These are phyloP conservation scores for Pyrus bretschneideri DNA, from an alignment of 306 rosid species.

Conservation along the genomic window DNA sequence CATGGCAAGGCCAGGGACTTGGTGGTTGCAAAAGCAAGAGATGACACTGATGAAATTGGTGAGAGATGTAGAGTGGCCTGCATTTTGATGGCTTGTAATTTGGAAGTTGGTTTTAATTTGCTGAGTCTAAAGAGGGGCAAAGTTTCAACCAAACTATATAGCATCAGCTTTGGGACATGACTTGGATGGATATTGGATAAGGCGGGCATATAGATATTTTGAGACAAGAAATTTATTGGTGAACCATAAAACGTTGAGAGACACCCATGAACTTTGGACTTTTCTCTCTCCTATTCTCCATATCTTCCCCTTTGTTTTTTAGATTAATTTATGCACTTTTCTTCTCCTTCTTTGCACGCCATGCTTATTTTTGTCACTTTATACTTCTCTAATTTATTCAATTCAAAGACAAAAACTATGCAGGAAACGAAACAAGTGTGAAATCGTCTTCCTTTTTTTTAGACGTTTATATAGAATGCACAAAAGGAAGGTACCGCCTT, in stretches of 20 bases:
- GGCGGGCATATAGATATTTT: conserved; percentile 13
- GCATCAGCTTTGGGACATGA: neutral
- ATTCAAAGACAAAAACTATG: no score
- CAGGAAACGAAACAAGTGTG: no score
- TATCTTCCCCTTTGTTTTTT: no score
- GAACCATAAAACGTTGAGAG: neutral
- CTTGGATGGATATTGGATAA: conserved; percentile 19
- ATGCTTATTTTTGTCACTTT: no score
- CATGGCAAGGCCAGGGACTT: conserved; percentile 20
- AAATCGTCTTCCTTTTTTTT: no score
- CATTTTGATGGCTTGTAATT: conserved; percentile 13
- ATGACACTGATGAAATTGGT: neutral
- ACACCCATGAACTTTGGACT: neutral
- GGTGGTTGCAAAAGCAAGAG: conserved; percentile 1
- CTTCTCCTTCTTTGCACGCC: no score
- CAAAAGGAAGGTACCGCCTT: no score
- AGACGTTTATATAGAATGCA: no score
- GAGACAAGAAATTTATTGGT: conserved; percentile 1
- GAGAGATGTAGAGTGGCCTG: conserved; percentile 24
- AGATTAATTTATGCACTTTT: no score
- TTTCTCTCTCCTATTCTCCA: neutral
- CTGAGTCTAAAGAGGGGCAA: neutral
- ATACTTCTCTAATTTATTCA: no score
- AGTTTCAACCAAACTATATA: neutral
- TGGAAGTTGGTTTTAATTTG: neutral